These are phyloP conservation scores for Sarocladium kiliense DNA, from an alignment of 2,329 filamentous ascomycete genomes.

Conservation along the genomic window DNA sequence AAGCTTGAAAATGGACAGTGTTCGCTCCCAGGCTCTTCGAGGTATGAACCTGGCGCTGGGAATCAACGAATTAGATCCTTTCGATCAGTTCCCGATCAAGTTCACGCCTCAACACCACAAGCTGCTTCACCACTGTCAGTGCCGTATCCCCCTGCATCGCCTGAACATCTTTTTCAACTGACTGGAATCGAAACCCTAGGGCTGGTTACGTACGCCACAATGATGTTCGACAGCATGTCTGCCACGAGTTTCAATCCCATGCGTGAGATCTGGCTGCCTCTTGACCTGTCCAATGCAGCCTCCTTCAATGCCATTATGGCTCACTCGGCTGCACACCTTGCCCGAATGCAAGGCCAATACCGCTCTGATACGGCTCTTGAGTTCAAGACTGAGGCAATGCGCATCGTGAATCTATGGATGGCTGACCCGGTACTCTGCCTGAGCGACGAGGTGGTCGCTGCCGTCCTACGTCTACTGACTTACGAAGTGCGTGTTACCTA, in stretches of 20 bases:
- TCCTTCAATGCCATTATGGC: conserved; percentile 36
- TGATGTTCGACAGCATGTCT: conserved; percentile 25
- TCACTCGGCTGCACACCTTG: conserved; percentile 32
- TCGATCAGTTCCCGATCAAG: conserved; percentile 27
- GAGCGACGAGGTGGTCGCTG: conserved; percentile 22
- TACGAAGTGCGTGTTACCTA: conserved; percentile 2
- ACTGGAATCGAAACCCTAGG: conserved; percentile 14
- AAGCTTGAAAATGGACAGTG: conserved; percentile 2
- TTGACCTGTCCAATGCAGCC: conserved; percentile 34
- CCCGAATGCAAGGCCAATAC: conserved; percentile 24
- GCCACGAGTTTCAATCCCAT: conserved; percentile 28
- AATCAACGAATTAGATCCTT: conserved; percentile 24
- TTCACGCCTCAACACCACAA: conserved; percentile 28
- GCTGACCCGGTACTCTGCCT: conserved; percentile 21
- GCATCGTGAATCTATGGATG: conserved; percentile 28
- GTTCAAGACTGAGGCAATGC: conserved; percentile 30
- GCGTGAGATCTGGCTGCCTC: conserved; percentile 33
- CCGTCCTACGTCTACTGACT: conserved; percentile 10
- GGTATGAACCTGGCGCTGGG: conserved; percentile 25
- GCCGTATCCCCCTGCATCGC: no score
- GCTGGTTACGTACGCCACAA: conserved; percentile 24
- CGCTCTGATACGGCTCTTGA: conserved; percentile 20
- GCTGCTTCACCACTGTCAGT: conserved; percentile 30
- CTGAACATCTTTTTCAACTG: not conserved
- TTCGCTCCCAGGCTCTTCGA: conserved; percentile 17